These are phyloP conservation scores for Eucalyptus coolabah DNA, from an alignment of 345 rosid genomes.

Conservation along the genomic window DNA sequence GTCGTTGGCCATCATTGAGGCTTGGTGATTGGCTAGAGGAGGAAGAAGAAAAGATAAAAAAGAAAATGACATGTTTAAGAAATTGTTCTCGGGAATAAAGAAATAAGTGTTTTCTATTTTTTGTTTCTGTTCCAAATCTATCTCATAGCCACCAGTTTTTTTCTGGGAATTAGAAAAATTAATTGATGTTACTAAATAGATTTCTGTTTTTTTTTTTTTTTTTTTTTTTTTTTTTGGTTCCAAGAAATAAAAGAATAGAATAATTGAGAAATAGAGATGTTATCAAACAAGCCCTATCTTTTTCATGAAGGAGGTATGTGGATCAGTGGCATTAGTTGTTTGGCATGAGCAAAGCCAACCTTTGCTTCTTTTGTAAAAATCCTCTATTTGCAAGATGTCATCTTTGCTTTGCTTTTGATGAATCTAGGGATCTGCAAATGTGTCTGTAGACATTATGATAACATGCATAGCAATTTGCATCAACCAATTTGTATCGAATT, in stretches of 20 bases:
- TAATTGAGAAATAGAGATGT: accelerated
- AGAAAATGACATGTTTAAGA: no score
- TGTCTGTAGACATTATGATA: background rate
- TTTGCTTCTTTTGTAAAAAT: background rate
- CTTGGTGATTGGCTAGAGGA: accelerated
- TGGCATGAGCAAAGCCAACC: background rate
- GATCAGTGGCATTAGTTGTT: background rate
- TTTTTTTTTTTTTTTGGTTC: no score
- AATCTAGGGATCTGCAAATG: background rate
- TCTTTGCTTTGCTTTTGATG: background rate
- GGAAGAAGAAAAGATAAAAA: no score
- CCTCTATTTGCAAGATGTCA: background rate
- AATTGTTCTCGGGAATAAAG: no score
- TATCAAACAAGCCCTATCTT: background rate
- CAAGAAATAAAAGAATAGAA: accelerated
- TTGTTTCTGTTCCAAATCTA: no score
- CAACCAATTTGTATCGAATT: background rate
- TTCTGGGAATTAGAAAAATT: no score
- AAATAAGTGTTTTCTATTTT: no score
- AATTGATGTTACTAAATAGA: no score
- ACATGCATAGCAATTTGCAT: background rate
- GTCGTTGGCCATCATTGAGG: no score
- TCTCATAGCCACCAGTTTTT: accelerated
- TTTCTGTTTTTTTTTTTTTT: no score
- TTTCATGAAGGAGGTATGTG: background rate